These are phyloP conservation scores for Nepenthes alata DNA, from an alignment of 179 eudicot genomes.

Conservation along the genomic window DNA sequence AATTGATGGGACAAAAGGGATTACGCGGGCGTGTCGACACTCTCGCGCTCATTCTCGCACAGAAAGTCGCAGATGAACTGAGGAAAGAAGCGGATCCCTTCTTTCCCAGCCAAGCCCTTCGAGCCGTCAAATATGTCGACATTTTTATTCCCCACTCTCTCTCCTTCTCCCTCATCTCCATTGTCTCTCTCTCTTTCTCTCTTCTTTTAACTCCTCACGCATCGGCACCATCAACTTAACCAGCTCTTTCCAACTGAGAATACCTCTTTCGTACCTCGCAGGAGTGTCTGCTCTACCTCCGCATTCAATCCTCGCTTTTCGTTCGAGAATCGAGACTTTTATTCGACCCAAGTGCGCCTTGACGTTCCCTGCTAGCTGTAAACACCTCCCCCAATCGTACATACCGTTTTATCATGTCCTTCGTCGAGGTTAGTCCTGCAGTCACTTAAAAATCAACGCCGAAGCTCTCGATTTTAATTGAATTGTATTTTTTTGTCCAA, in stretches of 20 bases:
- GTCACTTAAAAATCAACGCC: background rate
- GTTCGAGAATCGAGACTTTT: background rate
- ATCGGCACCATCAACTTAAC: background rate
- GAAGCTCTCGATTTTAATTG: background rate
- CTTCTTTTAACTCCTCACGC: background rate
- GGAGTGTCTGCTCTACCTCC: background rate
- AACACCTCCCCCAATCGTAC: background rate
- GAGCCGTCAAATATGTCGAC: conserved; percentile 27
- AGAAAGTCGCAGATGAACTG: no score
- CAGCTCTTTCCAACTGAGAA: background rate
- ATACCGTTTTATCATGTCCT: conserved; percentile 1
- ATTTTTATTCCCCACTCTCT: conserved; percentile 5
- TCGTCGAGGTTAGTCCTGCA: background rate
- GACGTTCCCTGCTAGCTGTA: background rate
- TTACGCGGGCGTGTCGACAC: conserved; percentile 33
- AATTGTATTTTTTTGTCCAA: background rate
- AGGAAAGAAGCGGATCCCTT: background rate
- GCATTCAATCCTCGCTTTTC: background rate
- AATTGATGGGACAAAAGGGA: background rate
- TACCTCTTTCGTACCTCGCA: background rate
- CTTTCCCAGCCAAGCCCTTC: conserved; percentile 1
- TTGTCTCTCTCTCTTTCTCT: background rate
- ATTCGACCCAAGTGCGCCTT: conserved; percentile 3
- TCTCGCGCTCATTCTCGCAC: conserved; percentile 9
- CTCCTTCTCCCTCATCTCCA: background rate